Base-by-base conservation (phyloP, 225 moss, liverwort and hornwort genomes). In the Pseudoscleropodium purum region DNA sequence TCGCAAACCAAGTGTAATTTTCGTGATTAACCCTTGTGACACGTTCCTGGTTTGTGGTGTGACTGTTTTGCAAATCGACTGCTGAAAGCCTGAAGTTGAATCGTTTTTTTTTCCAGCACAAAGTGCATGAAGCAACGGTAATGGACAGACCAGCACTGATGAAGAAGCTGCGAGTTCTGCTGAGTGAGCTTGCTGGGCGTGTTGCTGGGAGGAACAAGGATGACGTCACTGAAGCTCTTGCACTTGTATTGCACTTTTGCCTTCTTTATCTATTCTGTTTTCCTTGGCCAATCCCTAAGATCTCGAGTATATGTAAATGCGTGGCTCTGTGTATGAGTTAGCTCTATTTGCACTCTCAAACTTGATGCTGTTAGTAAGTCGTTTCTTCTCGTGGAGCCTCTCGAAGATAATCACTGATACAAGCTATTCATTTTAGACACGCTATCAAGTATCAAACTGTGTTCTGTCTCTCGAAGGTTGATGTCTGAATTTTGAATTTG, bases 141-240 rank as follows among this genome's bases (percentile, higher is more conserved):
- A 39, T 93, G 88, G 95, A 94, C 73, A 94, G 93, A 77, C 92
- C 95, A 43, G 94, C 94, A 52, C 91, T 95, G 41, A 94, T 94
- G 86, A 94, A 95, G 83, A 97, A 96, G 92, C 88, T 98, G 49
- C 93, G 91, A 90, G 85, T 93, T 62, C 74, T 96, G 60, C 92
- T 98, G 39, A 89, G 76, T 81, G 97, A 97, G 82, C 87, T 97
- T 84, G 90, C 92, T 79, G 91, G 90, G 61, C 98, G 98, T 76
- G 94, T 98, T 83, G 93, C 95, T 79, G 98, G 96, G 68, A 96
- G 96, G 88, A 95, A 93, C 81, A 97, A 94, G 90, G 94, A 94
- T 82, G 96, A 98, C 84, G 94, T 95, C 61, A 95, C 94, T 61
- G 95, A 96, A 92, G 94, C 95, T 85, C 95, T 97, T 78, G 90